These are phyloP conservation scores for Fusarium aywerte DNA, from an alignment of 2,329 filamentous ascomycete genomes.

Conservation along the genomic window DNA sequence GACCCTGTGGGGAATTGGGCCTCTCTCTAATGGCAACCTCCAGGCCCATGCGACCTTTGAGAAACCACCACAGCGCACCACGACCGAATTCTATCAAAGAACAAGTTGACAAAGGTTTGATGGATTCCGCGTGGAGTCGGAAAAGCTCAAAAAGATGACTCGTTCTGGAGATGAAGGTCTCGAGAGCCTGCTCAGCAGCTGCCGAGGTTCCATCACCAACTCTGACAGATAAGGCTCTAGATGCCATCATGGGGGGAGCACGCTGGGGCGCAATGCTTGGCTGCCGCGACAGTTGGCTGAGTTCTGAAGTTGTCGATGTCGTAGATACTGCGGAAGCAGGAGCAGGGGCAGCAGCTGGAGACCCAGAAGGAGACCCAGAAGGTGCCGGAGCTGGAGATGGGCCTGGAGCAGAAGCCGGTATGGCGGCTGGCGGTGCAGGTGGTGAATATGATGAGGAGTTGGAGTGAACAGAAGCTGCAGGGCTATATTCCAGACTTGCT, in stretches of 20 bases:
- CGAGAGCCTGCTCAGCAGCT: constrained; percentile 72
- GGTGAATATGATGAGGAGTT: constrained; percentile 48
- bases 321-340: not conserved
- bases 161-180: constrained; percentile 76
- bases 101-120: constrained; percentile 72
- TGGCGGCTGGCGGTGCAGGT: constrained; percentile 24
- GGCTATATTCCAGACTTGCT: constrained; percentile 54
- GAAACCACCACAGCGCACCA: constrained; percentile 88
- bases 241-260: constrained; percentile 45
- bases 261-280: constrained; percentile 43
- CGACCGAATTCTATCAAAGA: constrained; percentile 75
- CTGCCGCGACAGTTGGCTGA: constrained; percentile 40
- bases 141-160: constrained; percentile 81
- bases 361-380: constrained; percentile 5
- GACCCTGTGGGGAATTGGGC: constrained; percentile 61
- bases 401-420: constrained; percentile 7
- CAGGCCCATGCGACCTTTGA: constrained; percentile 80
- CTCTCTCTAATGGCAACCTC: constrained; percentile 77
- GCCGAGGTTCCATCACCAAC: constrained; percentile 56
- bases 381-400: constrained; percentile 8
- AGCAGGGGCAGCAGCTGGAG: constrained; percentile 1
- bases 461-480: constrained; percentile 54
- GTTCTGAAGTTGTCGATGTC: constrained; percentile 25
- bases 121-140: constrained; percentile 78
- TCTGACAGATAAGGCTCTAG: constrained; percentile 52